Evolutionary conservation across 106 monocot genomes (phyloP).

Genomic region (Hemerocallis citrina): DNA sequence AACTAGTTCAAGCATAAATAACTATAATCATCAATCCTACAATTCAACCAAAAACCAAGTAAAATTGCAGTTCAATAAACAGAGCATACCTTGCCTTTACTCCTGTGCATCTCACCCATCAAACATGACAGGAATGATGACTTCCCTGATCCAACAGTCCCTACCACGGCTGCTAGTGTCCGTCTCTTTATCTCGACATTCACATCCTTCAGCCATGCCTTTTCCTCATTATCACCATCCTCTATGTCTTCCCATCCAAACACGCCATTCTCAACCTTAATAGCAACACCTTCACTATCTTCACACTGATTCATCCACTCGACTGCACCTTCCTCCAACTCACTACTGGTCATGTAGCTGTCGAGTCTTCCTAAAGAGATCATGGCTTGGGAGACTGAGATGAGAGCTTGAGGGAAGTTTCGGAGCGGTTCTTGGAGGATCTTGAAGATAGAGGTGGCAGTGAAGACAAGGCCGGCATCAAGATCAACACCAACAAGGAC

Average conservation of each 20-base stretch:
- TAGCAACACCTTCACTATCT: slow-evolving; percentile 27
- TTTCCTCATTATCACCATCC: slow-evolving; percentile 27
- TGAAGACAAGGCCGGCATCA: slow-evolving; percentile 75
- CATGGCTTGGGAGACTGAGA: slow-evolving; percentile 70
- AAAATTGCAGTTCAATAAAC: too few species aligned
- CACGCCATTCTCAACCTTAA: slow-evolving; percentile 47
- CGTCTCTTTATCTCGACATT: slow-evolving; percentile 51
- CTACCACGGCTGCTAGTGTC: slow-evolving; percentile 75
- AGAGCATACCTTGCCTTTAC: slow-evolving; percentile 57
- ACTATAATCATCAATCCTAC: too few species aligned
- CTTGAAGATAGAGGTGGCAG: slow-evolving; percentile 82
- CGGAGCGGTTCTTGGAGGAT: slow-evolving; percentile 77
- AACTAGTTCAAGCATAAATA: too few species aligned
- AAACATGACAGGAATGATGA: slow-evolving; percentile 72
- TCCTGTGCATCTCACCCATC: slow-evolving; percentile 77
- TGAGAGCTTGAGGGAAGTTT: slow-evolving; percentile 89
- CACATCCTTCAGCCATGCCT: slow-evolving; percentile 25
- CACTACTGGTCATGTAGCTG: slow-evolving; percentile 54
- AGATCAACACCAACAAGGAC: slow-evolving; percentile 38
- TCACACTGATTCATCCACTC: slow-evolving; percentile 16
- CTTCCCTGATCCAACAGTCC: slow-evolving; percentile 94
- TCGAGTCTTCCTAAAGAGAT: slow-evolving; percentile 72
- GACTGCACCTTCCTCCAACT: slow-evolving; percentile 62
- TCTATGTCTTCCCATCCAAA: slow-evolving; percentile 46
- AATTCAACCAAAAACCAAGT: too few species aligned